Evolutionary conservation across 768 basidiomycete species (phyloP).

Genomic region (Xerocomellus amylosporus): DNA sequence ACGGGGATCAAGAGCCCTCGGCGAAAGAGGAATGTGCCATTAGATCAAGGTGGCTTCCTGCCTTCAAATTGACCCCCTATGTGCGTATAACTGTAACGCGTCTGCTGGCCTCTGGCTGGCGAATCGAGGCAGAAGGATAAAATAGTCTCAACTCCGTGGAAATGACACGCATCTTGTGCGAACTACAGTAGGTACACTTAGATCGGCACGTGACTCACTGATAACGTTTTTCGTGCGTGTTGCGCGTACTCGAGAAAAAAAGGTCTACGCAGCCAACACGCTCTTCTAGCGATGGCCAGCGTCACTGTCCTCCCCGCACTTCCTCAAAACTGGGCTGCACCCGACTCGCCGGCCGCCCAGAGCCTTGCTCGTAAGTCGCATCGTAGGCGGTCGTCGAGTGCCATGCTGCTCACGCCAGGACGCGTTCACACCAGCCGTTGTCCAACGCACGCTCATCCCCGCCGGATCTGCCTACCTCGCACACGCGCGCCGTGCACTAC

Average conservation of each 20-base stretch:
- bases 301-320: slow-evolving; percentile 28
- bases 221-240: slow-evolving; percentile 4
- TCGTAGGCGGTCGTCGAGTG: neutral
- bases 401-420: slow-evolving; percentile 6
- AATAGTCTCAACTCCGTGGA: slow-evolving; percentile 13
- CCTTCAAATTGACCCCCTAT: too few species aligned
- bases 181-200: neutral
- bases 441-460: slow-evolving; percentile 62
- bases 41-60: neutral
- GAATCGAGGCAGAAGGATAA: neutral
- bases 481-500: slow-evolving; percentile 70
- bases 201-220: slow-evolving; percentile 16
- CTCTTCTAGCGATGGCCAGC: slow-evolving; percentile 20
- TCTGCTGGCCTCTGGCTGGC: neutral
- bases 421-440: slow-evolving; percentile 21
- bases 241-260: neutral
- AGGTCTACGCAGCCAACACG: neutral
- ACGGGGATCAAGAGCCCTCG: neutral
- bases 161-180: neutral
- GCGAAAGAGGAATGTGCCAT: neutral
- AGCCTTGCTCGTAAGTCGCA: slow-evolving; percentile 28
- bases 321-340: slow-evolving; percentile 20
- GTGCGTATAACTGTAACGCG: neutral
- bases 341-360: slow-evolving; percentile 12
- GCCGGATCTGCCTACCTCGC: slow-evolving; percentile 87